phyloP scores from a whole-genome alignment of 768 basidiomycete species.

The Kwoniella bestiolae region DNA sequence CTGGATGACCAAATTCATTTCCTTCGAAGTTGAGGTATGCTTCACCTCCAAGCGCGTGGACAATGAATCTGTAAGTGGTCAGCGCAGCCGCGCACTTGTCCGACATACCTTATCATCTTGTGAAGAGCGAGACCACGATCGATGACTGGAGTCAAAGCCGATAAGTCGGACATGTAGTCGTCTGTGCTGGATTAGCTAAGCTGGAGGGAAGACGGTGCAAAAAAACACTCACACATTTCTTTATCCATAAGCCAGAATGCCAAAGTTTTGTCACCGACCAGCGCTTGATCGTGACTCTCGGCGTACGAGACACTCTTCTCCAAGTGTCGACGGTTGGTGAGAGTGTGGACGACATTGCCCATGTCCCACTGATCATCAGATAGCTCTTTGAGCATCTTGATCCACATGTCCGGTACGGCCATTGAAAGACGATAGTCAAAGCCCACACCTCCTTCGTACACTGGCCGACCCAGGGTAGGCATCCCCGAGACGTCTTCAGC shows the following conservation, averaged over 20 bases:
- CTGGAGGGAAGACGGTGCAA: background rate
- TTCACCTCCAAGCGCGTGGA: conserved; percentile 92
- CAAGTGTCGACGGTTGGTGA: conserved; percentile 83
- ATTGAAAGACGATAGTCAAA: conserved; percentile 98
- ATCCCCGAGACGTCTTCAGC: conserved; percentile 99
- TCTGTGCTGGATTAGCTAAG: conserved; percentile 61
- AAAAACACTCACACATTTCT: conserved; percentile 83
- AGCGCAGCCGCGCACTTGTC: background rate
- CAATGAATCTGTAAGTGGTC: conserved; percentile 68
- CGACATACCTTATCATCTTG: conserved; percentile 91
- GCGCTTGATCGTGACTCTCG: conserved; percentile 96
- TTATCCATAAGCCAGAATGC: conserved; percentile 99
- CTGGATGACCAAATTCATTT: conserved; percentile 98
- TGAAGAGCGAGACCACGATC: conserved; percentile 89
- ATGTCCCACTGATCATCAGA: conserved; percentile 86
- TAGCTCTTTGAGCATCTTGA: conserved; percentile 94
- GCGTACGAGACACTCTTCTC: conserved; percentile 93
- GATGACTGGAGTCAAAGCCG: conserved; percentile 79
- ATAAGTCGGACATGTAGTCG: conserved; percentile 89
- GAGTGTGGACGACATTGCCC: conserved; percentile 79
- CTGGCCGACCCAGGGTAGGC: conserved; percentile 86
- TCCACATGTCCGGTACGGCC: conserved; percentile 99
- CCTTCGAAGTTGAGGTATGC: conserved; percentile 98
- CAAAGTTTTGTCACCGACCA: conserved; percentile 97
- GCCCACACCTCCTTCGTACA: conserved; percentile 81